phyloP scores from a whole-genome alignment of 1,284 basidiomycete genomes.

The Sparassis latifolia region DNA sequence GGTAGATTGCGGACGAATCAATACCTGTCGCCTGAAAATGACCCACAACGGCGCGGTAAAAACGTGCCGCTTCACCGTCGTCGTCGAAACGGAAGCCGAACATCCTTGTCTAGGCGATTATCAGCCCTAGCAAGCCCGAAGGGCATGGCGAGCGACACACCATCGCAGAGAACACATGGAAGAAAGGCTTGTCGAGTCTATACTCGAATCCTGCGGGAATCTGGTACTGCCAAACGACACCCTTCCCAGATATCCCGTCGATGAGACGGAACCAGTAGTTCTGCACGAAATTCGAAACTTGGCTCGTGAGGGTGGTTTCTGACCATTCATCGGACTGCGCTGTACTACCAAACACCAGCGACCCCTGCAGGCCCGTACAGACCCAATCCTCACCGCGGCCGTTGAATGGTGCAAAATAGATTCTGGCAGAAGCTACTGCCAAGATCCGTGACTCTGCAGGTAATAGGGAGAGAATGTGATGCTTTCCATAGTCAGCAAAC shows the following conservation, averaged over 20 bases:
- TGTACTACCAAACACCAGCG: slow-evolving; percentile 56
- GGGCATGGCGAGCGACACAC: slow-evolving; percentile 37
- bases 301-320: slow-evolving; percentile 11
- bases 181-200: slow-evolving; percentile 85
- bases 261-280: slow-evolving; percentile 71
- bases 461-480: slow-evolving; percentile 22
- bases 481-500: slow-evolving; percentile 7
- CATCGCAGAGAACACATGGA: slow-evolving; percentile 83
- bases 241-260: slow-evolving; percentile 63
- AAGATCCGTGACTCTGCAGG: slow-evolving; percentile 21
- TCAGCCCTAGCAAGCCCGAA: neutral
- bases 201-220: slow-evolving; percentile 78
- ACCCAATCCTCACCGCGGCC: slow-evolving; percentile 51
- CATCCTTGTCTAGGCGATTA: slow-evolving; percentile 52
- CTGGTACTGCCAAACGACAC: slow-evolving; percentile 82
- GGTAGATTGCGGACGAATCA: too few relatives aligned
- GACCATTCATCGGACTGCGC: slow-evolving; percentile 22
- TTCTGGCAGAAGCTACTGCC: slow-evolving; percentile 29
- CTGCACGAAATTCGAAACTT: slow-evolving; percentile 15
- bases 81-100: slow-evolving; percentile 74
- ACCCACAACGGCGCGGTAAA: slow-evolving; percentile 42
- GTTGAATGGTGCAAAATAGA: slow-evolving; percentile 51
- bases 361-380: slow-evolving; percentile 67
- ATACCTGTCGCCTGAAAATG: slow-evolving; percentile 14
- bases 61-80: slow-evolving; percentile 52